Base-by-base conservation (phyloP, 2,329 filamentous ascomycete species). In the Bipolaris sorokiniana region DNA sequence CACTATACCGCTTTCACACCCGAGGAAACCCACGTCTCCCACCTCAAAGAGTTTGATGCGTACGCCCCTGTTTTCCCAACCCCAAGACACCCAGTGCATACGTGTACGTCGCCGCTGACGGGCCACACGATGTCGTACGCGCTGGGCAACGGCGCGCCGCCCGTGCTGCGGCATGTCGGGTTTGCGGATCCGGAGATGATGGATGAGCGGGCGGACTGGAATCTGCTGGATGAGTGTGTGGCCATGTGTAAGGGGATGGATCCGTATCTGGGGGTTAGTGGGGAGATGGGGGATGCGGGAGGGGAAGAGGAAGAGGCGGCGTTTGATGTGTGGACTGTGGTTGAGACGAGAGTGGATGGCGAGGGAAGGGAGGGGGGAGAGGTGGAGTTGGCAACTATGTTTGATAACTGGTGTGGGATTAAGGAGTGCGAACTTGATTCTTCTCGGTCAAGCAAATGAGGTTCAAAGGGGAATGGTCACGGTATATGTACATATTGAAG, bases 251-350 rank as follows among this genome's bases (percentile, higher is more conserved):
- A 20, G 48, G 63, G 62, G 7, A 23, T 40, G 6, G 47, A 42
- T 37, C 54, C 58, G 7, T 70, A 70, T 58, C 61, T 58, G 54
- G 37, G 26, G 26, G 18, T 26, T 13, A 38, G 33, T 47, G 42
- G 23, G 1, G 22, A 2, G 15, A 16, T 16, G 16, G 58, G 42
- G 10, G 16, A 41, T 22, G 55, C 23, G 3, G 10, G 26, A 33
- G 16, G 7, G 13, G 13, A 7, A 0, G 45, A 22, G 16, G 13
- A 1, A 5, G 61, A 56, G 7, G 59, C 41, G 23, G 56, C 52
- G 44, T 68, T 67, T 51, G 65, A 69, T 61, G 23, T 66, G 33
- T 68, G 64, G 64, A 49, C 41, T 28, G 54, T 68, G 45, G 20
- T 38, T 47, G 55, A 65, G 51, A 42, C 5, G 23, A 33, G 26